These are phyloP conservation scores for Pulveroboletus sp. DNA, from an alignment of 768 basidiomycete genomes.

Conservation along the genomic window DNA sequence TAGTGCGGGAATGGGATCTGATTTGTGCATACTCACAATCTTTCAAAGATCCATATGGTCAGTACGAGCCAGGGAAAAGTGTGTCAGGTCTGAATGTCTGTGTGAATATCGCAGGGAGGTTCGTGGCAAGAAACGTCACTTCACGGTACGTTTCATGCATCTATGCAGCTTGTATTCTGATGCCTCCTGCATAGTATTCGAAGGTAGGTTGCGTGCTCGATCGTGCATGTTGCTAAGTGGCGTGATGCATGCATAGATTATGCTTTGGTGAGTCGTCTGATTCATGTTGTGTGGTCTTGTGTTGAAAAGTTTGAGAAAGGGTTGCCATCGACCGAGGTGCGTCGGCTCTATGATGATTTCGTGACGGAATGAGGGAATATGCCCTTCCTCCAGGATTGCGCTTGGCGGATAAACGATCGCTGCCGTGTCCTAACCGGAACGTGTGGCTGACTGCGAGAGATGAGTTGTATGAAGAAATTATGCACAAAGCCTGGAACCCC, in stretches of 20 bases:
- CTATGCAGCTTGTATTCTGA: neutral
- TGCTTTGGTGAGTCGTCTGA: slow-evolving; percentile 68
- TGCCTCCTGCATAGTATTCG: slow-evolving; percentile 52
- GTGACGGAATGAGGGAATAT: neutral
- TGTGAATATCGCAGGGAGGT: slow-evolving; percentile 67
- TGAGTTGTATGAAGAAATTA: slow-evolving; percentile 87
- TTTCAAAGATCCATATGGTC: slow-evolving; percentile 75
- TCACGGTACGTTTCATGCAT: slow-evolving; percentile 55
- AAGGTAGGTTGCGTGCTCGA: slow-evolving; percentile 47
- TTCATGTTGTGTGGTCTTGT: neutral
- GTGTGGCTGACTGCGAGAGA: slow-evolving; percentile 79
- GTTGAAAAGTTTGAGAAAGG: slow-evolving; percentile 42
- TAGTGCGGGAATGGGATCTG: slow-evolving; percentile 6
- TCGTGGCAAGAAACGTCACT: slow-evolving; percentile 76
- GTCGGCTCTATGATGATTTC: neutral
- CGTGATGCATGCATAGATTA: slow-evolving; percentile 47
- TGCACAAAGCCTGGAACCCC: slow-evolving; percentile 82
- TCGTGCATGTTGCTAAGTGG: slow-evolving; percentile 4
- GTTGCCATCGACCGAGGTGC: slow-evolving; percentile 90
- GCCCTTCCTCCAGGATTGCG: slow-evolving; percentile 56
- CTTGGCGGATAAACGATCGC: slow-evolving; percentile 89
- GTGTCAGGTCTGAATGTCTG: slow-evolving; percentile 22
- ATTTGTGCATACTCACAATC: slow-evolving; percentile 2
- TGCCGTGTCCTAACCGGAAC: slow-evolving; percentile 73
- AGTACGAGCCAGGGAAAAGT: slow-evolving; percentile 33